A percentile compares a stretch with the other conserved stretches of the same genome.
Evolutionary conservation across 352 stramenopile species (phyloP).

Genomic region (Pythium folliculosum): DNA sequence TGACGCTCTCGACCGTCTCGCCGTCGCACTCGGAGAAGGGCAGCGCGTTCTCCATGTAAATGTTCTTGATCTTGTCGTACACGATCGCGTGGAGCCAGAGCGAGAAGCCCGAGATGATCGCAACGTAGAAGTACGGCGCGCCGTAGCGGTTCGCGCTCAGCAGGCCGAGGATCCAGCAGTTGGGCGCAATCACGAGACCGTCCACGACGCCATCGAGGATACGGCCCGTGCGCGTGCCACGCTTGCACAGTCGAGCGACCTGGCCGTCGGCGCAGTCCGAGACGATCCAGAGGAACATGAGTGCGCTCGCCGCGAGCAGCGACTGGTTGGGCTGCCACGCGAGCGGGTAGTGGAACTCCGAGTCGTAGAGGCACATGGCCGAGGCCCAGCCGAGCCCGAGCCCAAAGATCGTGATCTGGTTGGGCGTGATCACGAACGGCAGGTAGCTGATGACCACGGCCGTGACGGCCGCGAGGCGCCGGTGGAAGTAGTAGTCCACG

Average conservation of each 20-base stretch:
- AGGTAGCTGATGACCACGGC: slow-evolving; percentile 84
- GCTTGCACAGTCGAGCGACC: slow-evolving; percentile 80
- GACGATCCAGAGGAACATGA: slow-evolving; percentile 87
- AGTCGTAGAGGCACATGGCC: slow-evolving; percentile 76
- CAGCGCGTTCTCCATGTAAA: slow-evolving; percentile 85
- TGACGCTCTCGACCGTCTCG: slow-evolving; percentile 79
- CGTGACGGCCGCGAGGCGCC: slow-evolving; percentile 65
- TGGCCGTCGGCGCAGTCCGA: slow-evolving; percentile 85
- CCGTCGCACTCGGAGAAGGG: slow-evolving; percentile 78
- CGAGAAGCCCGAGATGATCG: slow-evolving; percentile 62
- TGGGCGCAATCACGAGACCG: slow-evolving; percentile 70
- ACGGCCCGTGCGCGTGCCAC: slow-evolving; percentile 74
- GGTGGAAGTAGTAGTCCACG: slow-evolving; percentile 85
- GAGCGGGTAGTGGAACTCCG: slow-evolving; percentile 75
- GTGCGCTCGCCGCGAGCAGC: slow-evolving; percentile 46
- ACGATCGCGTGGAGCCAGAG: slow-evolving; percentile 81
- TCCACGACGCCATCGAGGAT: slow-evolving; percentile 83
- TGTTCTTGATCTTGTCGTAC: slow-evolving; percentile 89
- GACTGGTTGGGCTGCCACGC: slow-evolving; percentile 59
- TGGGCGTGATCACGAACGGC: slow-evolving; percentile 82
- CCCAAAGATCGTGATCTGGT: slow-evolving; percentile 86
- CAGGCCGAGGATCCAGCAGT: slow-evolving; percentile 63
- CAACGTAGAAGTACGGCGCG: slow-evolving; percentile 48
- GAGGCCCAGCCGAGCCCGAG: slow-evolving; percentile 68
- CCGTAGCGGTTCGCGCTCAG: slow-evolving; percentile 63